Evolutionary conservation across 176 grass and related monocot species (phyloP).

Genomic region (Carex pumila): DNA sequence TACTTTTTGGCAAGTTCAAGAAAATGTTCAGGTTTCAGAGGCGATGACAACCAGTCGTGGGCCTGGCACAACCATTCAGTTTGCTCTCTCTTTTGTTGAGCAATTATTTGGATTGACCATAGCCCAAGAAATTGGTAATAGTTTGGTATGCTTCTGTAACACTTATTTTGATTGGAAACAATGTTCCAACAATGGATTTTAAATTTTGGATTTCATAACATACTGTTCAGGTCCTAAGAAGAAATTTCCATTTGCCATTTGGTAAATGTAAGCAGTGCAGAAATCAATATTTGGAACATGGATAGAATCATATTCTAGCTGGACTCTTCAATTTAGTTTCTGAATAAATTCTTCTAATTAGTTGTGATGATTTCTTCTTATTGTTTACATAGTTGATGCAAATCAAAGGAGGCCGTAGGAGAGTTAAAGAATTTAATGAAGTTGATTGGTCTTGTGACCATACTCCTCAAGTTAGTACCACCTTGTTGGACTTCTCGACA

Average conservation of each 20-base stretch:
- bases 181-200: not conserved
- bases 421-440: constrained; percentile 67
- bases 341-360: not conserved
- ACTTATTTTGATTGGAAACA: not conserved
- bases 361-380: not conserved
- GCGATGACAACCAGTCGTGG: constrained; percentile 86
- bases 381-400: constrained; percentile 36
- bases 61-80: constrained; percentile 70
- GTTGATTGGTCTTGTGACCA: constrained; percentile 63
- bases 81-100: constrained; percentile 82
- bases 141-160: constrained; percentile 40
- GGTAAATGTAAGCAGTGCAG: not conserved
- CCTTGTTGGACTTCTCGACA: constrained; percentile 1
- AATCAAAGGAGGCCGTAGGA: constrained; percentile 30
- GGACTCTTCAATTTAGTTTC: not conserved
- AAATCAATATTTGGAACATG: not conserved
- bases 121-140: constrained; percentile 46
- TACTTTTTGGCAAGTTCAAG: constrained; percentile 73
- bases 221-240: not conserved
- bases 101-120: constrained; percentile 58
- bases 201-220: not conserved
- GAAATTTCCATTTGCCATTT: not conserved
- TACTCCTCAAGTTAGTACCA: constrained; percentile 55
- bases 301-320: not conserved
- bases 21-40: constrained; percentile 78